These are phyloP conservation scores for Linum usitatissimum DNA, from an alignment of 345 rosid genomes.

Conservation along the genomic window DNA sequence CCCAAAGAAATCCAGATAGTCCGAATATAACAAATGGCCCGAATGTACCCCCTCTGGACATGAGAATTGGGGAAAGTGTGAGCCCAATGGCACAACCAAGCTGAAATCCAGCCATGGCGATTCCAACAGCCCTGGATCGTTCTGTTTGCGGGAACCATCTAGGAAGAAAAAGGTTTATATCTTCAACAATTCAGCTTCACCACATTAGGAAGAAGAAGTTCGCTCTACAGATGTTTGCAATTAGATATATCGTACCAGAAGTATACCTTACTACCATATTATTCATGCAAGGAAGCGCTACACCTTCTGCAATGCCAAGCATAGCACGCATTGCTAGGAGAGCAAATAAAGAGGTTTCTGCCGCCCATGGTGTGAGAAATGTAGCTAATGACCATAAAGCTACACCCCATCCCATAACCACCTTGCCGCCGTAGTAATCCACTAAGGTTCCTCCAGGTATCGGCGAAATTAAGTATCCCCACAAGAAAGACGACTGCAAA, in stretches of 20 bases:
- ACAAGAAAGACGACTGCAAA: slow-evolving; percentile 74
- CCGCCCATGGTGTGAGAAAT: slow-evolving; percentile 93
- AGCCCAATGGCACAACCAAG: slow-evolving; percentile 91
- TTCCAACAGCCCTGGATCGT: slow-evolving; percentile 83
- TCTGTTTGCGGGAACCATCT: slow-evolving; percentile 97
- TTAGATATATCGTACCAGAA: slow-evolving; percentile 11
- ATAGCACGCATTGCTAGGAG: slow-evolving; percentile 61
- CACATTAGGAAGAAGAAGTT: slow-evolving; percentile 9
- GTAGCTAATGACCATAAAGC: slow-evolving; percentile 90
- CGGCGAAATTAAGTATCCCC: slow-evolving; percentile 95
- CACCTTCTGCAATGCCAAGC: slow-evolving; percentile 96
- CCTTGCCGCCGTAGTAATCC: slow-evolving; percentile 86
- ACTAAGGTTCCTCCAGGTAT: slow-evolving; percentile 86
- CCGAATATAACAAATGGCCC: slow-evolving; percentile 95
- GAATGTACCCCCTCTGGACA: slow-evolving; percentile 75
- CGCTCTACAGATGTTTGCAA: not conserved
- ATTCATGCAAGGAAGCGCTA: slow-evolving; percentile 98
- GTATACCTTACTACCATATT: slow-evolving; percentile 86
- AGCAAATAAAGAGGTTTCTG: slow-evolving; percentile 64
- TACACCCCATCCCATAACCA: slow-evolving; percentile 91
- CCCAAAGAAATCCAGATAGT: slow-evolving; percentile 85
- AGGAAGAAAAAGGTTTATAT: slow-evolving; percentile 29
- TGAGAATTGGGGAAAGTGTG: slow-evolving; percentile 73
- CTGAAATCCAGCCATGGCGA: slow-evolving; percentile 95
- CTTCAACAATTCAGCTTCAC: slow-evolving; percentile 25